Evolutionary conservation across 2,329 filamentous ascomycete species (phyloP).

Genomic region (Aspergillus ustus): DNA sequence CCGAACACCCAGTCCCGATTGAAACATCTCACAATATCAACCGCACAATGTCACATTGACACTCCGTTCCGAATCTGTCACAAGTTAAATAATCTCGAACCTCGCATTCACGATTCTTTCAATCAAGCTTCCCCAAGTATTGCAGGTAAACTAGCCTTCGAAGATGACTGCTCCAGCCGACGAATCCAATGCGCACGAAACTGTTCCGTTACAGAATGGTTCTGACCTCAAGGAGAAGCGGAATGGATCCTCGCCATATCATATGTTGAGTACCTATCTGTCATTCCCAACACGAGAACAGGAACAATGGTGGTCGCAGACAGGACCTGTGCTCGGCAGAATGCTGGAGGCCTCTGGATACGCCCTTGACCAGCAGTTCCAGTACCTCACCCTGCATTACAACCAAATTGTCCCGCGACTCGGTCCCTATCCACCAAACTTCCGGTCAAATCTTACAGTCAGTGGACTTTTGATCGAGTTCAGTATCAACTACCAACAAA

Average conservation of each 20-base stretch:
- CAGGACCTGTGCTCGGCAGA: neutral
- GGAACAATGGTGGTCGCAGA: neutral
- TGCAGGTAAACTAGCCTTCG: neutral
- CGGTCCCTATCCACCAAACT: constrained; percentile 1
- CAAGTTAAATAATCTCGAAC: neutral
- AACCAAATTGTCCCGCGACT: constrained; percentile 2
- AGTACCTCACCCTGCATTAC: neutral
- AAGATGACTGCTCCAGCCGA: neutral
- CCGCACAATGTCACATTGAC: neutral
- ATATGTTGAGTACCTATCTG: neutral
- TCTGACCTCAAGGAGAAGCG: neutral
- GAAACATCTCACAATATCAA: neutral
- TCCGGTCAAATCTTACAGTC: neutral
- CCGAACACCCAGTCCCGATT: neutral
- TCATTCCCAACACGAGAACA: neutral
- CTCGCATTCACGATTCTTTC: neutral
- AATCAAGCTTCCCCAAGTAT: neutral
- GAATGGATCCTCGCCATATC: neutral
- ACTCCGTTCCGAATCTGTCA: neutral
- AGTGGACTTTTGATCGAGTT: constrained; percentile 8
- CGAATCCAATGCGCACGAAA: neutral
- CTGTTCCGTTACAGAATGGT: neutral
- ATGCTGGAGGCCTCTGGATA: neutral
- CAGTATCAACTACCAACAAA: constrained; percentile 14
- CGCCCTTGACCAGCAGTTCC: neutral